Base-by-base conservation (phyloP, 1,139 yeast genomes). In the Scheffersomyces cryptocercus region DNA sequence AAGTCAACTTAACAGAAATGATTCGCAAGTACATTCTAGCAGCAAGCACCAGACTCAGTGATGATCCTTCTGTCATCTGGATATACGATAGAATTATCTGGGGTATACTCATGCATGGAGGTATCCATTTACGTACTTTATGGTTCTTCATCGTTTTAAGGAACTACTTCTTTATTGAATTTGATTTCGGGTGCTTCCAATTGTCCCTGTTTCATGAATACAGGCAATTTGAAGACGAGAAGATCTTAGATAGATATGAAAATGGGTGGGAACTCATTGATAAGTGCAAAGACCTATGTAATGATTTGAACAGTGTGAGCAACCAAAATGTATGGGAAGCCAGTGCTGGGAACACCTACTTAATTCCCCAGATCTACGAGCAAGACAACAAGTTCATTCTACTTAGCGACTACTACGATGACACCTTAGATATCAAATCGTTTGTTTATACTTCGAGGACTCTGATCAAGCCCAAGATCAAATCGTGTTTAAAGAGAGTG, bases 41-140 rank as follows among this genome's bases (percentile, higher is more conserved):
- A 1, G 45, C 67, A 0, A 51, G 64, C 3, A 36, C 56, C 11
- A 59, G 56, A 43, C 47, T 60, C 0, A 45, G 47, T 1, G 81
- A 77, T 53, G 78, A 77, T 50, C 68, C 72, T 0, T 44, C 57
- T 1, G 53, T 65, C 6, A 47, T 65, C 3, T 40, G 47, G 2
- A 44, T 72, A 0, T 67, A 68, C 42, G 70, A 74, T 37, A 54
- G 67, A 15, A 58, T 78, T 0, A 40, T 75, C 2, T 68, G 73
- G 65, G 73, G 71, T 0, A 47, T 77, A 3, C 37, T 74, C 10
- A 50, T 76, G 44, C 65, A 61, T 43, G 83, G 82, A 9, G 78
- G 77, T 0, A 56, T 68, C 20, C 77, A 73, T 48, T 33, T 76
- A 3, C 65, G 66, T 36, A 55, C 68, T 1, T 50, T 77, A 14